Base-by-base conservation (phyloP, 495 filamentous ascomycete species). In the Neurospora discreta region DNA sequence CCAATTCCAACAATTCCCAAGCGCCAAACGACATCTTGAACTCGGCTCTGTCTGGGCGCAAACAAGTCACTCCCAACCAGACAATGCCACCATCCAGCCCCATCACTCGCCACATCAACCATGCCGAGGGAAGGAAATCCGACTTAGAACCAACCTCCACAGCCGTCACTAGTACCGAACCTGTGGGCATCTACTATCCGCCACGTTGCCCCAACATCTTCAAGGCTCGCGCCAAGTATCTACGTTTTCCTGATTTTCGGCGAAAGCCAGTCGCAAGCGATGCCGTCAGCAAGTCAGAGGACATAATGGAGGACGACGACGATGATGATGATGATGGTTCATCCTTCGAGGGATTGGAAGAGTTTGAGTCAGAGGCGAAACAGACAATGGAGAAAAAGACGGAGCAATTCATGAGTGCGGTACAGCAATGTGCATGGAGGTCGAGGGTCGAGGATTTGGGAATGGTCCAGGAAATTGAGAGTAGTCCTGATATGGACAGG, bases 191-290 rank as follows among this genome's bases (percentile, higher is more conserved):
- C 0, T 58, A 58, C 11, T 30, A 58, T 1, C 23, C 23, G 0
- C 23, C 46, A 0, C 46, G 46, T 16, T 23, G 46, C 23, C 46
- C 23, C 0, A 58, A 58, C 23, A 58, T 58, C 5, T 58, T 58
- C 23, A 30, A 5, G 46, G 46, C 23, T 13, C 46, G 46, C 23
- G 46, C 46, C 0, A 58, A 58, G 13, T 5, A 58, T 0, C 46
- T 58, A 0, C 8, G 8, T 0, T 46, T 46, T 11, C 3, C n/a
- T 0, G 0, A 16, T 1, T 30, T 0, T 2, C 23, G 30, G 1
- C 23, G 2, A 5, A 30, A 15, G 3, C 23, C 46, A 0, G 13
- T 8, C 13, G 6, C 11, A 6, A 16, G 2, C 46, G 13, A 58
- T 58, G 11, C 11, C 2, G 5, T 8, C 4, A 11, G 7, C 0